A percentile compares a stretch with the other conserved stretches of the same genome.
Evolutionary conservation across 2,329 filamentous ascomycete genomes (phyloP).

Genomic region (Chrysosporium queenslandicum): DNA sequence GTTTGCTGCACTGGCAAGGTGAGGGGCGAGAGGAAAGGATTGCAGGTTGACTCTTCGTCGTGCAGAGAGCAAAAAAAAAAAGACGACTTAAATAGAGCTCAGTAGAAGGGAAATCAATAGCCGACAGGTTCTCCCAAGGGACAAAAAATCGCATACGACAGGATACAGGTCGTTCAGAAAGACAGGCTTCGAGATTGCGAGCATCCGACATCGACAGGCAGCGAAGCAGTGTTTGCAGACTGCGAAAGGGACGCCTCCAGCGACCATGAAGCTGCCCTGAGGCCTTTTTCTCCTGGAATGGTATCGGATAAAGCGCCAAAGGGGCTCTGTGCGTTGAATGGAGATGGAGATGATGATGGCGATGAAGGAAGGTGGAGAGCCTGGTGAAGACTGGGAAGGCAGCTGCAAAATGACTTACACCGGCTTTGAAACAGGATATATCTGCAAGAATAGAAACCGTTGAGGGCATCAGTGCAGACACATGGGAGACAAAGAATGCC

Average conservation of each 20-base stretch:
- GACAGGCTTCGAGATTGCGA: background rate
- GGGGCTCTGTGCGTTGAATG: background rate
- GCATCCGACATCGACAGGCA: background rate
- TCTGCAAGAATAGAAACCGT: constrained; percentile 10
- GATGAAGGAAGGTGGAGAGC: constrained; percentile 6
- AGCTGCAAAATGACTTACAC: constrained; percentile 2
- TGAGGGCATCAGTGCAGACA: constrained; percentile 10
- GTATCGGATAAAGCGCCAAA: constrained; percentile 2
- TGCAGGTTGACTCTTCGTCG: background rate
- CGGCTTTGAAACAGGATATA: constrained; percentile 11
- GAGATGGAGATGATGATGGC: background rate
- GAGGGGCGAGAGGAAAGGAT: constrained; percentile 4
- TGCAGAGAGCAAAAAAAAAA: too few relatives aligned
- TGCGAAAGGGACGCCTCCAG: background rate
- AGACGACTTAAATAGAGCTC: background rate
- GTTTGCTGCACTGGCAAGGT: constrained; percentile 8
- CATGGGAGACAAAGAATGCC: constrained; percentile 11
- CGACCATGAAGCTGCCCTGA: background rate
- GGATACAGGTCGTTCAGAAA: background rate
- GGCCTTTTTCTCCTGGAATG: background rate
- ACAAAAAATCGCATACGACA: background rate
- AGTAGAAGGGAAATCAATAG: background rate
- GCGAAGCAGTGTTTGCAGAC: background rate
- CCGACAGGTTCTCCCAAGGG: background rate
- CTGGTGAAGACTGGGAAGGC: background rate